Percentiles rank a stretch among this genome's conserved stretches.
phyloP scores from a whole-genome alignment of 75 land plant species.

The Ceratopteris richardii region DNA sequence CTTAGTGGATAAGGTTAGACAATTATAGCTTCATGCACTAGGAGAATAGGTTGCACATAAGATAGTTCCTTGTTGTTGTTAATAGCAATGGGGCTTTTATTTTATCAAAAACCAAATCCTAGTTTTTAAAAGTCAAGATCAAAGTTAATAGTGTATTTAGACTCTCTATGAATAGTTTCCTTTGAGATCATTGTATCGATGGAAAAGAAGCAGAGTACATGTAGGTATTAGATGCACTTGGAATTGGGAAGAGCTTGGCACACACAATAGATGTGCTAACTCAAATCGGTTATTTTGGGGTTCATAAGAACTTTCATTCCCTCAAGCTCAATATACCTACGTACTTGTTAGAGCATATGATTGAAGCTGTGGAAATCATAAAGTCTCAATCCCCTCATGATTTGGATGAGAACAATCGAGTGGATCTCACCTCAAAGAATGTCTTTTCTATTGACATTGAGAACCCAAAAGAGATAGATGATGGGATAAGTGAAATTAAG shows the following conservation, averaged over 20 bases:
- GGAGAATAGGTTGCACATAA: constrained; percentile 29
- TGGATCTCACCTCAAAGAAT: constrained; percentile 76
- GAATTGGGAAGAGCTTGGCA: constrained; percentile 43
- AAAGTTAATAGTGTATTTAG: constrained; percentile 26
- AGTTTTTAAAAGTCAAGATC: constrained; percentile 50
- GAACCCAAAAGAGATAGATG: constrained; percentile 99
- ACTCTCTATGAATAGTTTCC: constrained; percentile 70
- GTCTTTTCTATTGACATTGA: constrained; percentile 97
- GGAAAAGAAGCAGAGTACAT: constrained; percentile 57
- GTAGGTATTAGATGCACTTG: constrained; percentile 75
- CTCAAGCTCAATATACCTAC: constrained; percentile 54
- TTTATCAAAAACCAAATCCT: constrained; percentile 49
- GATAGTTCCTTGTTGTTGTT: constrained; percentile 37
- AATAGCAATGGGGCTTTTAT: constrained; percentile 50
- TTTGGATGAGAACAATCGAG: constrained; percentile 35
- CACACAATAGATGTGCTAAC: constrained; percentile 63
- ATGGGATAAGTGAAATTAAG: constrained; percentile 85
- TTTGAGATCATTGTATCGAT: constrained; percentile 46
- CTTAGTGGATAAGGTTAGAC: constrained; percentile 27
- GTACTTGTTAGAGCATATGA: constrained; percentile 32
- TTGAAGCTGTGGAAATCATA: constrained; percentile 51
- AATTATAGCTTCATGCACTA: constrained; percentile 1
- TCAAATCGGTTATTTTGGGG: constrained; percentile 71
- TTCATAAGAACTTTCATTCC: constrained; percentile 79
- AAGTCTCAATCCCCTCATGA: constrained; percentile 11